These are phyloP conservation scores for Trichoderma brevicompactum DNA, from an alignment of 2,329 filamentous ascomycete species.

Conservation along the genomic window DNA sequence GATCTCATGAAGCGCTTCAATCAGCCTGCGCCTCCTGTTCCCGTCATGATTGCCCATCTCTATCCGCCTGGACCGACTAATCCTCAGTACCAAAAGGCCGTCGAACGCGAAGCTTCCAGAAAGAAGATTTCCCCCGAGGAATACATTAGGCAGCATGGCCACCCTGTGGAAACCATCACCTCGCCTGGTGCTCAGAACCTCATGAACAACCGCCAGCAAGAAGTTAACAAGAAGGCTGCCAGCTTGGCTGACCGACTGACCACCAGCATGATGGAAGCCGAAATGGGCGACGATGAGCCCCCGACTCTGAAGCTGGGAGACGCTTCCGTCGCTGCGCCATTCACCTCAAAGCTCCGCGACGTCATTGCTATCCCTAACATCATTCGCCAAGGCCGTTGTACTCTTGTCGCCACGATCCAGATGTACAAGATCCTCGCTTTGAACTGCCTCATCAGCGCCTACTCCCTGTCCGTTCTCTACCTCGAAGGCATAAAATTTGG, in stretches of 20 bases:
- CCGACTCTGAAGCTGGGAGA: slow-evolving; percentile 97
- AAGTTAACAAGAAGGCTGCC: slow-evolving; percentile 73
- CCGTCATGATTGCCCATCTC: slow-evolving; percentile 88
- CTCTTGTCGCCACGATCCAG: slow-evolving; percentile 96
- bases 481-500: slow-evolving; percentile 99
- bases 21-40: slow-evolving; percentile 88
- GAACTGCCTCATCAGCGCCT: slow-evolving; percentile 97
- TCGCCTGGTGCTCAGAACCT: slow-evolving; percentile 67
- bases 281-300: slow-evolving; percentile 86
- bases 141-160: slow-evolving; percentile 57
- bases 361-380: slow-evolving; percentile 98
- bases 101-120: slow-evolving; percentile 80
- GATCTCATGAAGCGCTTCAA: slow-evolving; percentile 94
- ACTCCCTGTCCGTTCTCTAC: slow-evolving; percentile 94
- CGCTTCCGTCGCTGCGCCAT: slow-evolving; percentile 94
- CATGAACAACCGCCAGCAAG: slow-evolving; percentile 63
- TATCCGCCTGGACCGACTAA: slow-evolving; percentile 90
- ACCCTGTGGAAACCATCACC: slow-evolving; percentile 65
- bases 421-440: slow-evolving; percentile 99
- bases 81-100: slow-evolving; percentile 91
- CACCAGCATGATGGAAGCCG: slow-evolving; percentile 83
- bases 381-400: slow-evolving; percentile 95
- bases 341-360: slow-evolving; percentile 96
- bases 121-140: slow-evolving; percentile 71
- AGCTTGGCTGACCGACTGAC: slow-evolving; percentile 86